These are phyloP conservation scores for Oenanthe javanica DNA, from an alignment of 140 eudicot species.

Conservation along the genomic window DNA sequence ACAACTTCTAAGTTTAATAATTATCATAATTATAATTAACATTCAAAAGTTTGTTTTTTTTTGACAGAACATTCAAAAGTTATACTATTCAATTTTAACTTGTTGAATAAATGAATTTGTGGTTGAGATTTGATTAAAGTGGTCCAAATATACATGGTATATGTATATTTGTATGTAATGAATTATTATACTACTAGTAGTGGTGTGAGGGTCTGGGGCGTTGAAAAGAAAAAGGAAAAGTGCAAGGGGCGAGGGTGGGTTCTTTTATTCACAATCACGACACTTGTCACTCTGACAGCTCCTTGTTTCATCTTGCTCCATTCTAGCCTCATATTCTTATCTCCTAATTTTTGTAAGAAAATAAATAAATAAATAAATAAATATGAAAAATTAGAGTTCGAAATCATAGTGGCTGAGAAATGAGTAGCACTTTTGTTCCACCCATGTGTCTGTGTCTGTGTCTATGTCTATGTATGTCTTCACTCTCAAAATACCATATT, in stretches of 20 bases:
- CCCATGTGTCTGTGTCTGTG: neutral
- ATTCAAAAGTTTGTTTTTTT: too few species aligned
- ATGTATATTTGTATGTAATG: too few species aligned
- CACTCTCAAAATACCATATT: neutral
- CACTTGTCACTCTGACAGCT: neutral
- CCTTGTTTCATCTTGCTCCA: neutral
- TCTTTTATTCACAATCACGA: neutral
- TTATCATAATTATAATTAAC: too few species aligned
- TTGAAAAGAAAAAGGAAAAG: neutral
- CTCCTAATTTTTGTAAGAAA: neutral
- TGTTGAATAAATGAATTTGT: neutral
- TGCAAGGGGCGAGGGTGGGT: neutral
- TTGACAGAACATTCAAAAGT: too few species aligned
- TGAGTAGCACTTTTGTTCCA: neutral
- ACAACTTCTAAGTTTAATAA: too few species aligned
- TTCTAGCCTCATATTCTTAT: neutral
- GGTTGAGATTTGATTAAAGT: neutral
- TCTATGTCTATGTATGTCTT: neutral
- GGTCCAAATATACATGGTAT: neutral
- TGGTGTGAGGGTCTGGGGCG: neutral
- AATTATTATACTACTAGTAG: neutral
- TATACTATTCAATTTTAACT: too few species aligned
- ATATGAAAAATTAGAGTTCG: neutral
- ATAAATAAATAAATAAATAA: too few species aligned
- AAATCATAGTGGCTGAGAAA: conserved; percentile 4